Evolutionary conservation across 345 rosid genomes (phyloP).

Genomic region (Kandelia obovata): DNA sequence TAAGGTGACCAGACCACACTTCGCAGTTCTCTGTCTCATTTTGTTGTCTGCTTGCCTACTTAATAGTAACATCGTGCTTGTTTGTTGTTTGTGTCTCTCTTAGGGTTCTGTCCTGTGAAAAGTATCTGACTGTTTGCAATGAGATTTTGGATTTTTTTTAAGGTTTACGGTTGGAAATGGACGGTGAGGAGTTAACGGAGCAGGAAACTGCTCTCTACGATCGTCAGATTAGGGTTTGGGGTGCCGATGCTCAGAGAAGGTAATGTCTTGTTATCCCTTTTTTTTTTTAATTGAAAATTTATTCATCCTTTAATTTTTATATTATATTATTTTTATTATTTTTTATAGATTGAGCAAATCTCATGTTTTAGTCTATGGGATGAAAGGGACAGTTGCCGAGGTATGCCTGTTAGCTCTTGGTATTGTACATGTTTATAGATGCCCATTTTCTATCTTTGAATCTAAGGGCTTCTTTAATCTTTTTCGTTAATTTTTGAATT

Average conservation of each 20-base stretch:
- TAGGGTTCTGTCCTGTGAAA: background rate
- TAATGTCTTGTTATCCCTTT: constrained; percentile 12
- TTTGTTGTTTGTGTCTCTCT: background rate
- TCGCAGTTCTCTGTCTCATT: too few species aligned
- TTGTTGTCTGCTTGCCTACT: too few species aligned
- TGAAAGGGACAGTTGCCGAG: constrained; percentile 85
- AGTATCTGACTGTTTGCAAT: background rate
- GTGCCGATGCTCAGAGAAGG: constrained; percentile 95
- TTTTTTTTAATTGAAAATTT: background rate
- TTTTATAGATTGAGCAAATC: constrained; percentile 69
- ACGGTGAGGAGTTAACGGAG: constrained; percentile 90
- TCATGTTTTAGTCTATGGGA: constrained; percentile 72
- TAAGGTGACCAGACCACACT: too few species aligned
- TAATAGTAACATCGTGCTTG: too few species aligned
- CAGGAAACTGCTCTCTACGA: constrained; percentile 94
- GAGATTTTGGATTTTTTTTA: background rate
- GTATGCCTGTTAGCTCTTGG: constrained; percentile 27
- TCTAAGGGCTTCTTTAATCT: background rate
- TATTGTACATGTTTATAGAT: background rate
- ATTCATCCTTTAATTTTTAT: background rate
- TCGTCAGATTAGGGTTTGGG: constrained; percentile 99
- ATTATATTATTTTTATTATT: background rate
- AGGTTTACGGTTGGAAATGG: constrained; percentile 43
- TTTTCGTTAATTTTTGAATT: background rate
- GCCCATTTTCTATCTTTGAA: background rate